These are phyloP conservation scores for Paecilomyces sp. DNA, from an alignment of 2,329 filamentous ascomycete species.

Conservation along the genomic window DNA sequence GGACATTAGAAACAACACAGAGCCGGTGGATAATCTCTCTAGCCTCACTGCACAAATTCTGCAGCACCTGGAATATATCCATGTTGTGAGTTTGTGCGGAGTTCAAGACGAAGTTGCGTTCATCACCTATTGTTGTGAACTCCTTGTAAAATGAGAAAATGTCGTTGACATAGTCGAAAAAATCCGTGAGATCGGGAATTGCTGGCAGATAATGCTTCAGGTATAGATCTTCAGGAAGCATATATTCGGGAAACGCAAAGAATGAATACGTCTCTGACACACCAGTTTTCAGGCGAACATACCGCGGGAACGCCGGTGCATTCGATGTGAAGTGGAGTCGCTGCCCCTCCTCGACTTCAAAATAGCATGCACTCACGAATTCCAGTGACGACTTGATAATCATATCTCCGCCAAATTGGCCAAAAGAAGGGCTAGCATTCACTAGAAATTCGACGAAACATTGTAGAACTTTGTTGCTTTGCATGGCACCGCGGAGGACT, in stretches of 20 bases:
- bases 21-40: not conserved
- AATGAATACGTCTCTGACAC: constrained; percentile 2
- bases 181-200: constrained; percentile 1
- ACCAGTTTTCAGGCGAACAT: constrained; percentile 6
- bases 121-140: not conserved
- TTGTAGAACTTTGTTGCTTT: not conserved
- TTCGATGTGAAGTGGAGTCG: not conserved
- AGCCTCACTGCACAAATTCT: not conserved
- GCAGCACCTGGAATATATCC: constrained; percentile 1
- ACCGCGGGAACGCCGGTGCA: constrained; percentile 5
- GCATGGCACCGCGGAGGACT: not conserved
- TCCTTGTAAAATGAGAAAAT: constrained; percentile 5
- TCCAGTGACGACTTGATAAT: constrained; percentile 10
- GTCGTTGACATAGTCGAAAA: constrained; percentile 3
- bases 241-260: constrained; percentile 2
- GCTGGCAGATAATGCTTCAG: constrained; percentile 1
- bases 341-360: constrained; percentile 4
- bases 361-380: constrained; percentile 18
- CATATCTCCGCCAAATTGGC: not conserved
- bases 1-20: too few relatives aligned
- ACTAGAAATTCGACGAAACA: not conserved
- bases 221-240: not conserved
- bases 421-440: not conserved
- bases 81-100: not conserved
- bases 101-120: not conserved